Base-by-base conservation (phyloP, 2,329 filamentous ascomycete species). In the Diaporthe sp. region DNA sequence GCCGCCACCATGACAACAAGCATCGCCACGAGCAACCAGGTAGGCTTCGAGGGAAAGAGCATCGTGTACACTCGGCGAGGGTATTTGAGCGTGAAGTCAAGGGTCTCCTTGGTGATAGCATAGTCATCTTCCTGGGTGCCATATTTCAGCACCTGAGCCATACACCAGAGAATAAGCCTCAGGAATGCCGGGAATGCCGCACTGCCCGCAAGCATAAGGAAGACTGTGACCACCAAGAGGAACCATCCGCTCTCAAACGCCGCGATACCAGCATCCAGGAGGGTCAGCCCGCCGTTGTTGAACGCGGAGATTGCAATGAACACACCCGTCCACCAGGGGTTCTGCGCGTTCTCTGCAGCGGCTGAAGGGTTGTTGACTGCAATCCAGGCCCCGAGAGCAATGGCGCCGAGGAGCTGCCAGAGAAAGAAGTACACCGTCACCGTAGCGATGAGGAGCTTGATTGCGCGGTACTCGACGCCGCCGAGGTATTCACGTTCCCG, bases 401-500 rank as follows among this genome's bases (percentile, higher is more conserved):
- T 78, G 76, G 86, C 87, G 2, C 90, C 89, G 7, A 93, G 80
- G 3, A 92, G 74, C 79, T 93, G 92, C 87, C 89, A 93, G 4
- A 88, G 80, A 31, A 87, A 80, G 39, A 89, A 92, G 80, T 94
- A 94, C 6, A 89, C 76, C 0, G 91, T 91, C 8, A 94, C 91
- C n/a, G 92, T 80, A 77, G 89, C 85, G 2, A 90, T 86, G 0
- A 94, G 85, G 4, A 93, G 82, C 65, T 87, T 87, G 28, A 94
- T 86, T 19, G 92, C 91, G 58, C 90, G 87, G 80, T 93, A 93
- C 80, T 94, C 92, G 72, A 88, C 89, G 1, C 92, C 91, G 42
- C 92, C 92, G 0, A 93, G 85, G 42, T 87, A 84, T 70, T 91
- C 88, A 39, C 90, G 86, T 78, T 92, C 89, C 17, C 87, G 85